Percentiles rank a stretch among this genome's conserved stretches.
phyloP scores from a whole-genome alignment of 441 rosid genomes.

The Populus tomentosa region DNA sequence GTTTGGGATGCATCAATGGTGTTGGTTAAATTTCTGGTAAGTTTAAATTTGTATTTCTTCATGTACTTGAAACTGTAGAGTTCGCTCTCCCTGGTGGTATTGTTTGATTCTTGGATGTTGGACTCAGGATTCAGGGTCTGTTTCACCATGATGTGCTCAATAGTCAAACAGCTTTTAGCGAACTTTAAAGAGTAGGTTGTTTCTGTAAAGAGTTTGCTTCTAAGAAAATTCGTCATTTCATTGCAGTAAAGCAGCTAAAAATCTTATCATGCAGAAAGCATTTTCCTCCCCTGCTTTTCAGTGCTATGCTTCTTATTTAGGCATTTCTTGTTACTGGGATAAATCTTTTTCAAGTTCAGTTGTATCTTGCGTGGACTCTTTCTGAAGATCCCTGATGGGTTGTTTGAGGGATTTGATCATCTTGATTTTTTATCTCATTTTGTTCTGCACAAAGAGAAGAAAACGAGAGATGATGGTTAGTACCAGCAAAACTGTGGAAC shows the following conservation, averaged over 20 bases:
- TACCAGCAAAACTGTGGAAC: not conserved
- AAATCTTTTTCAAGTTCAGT: not conserved
- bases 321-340: not conserved
- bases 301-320: not conserved
- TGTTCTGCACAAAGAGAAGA: not conserved
- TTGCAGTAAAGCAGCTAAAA: too few species aligned
- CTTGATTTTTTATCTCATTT: not conserved
- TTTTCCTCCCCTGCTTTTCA: too few species aligned
- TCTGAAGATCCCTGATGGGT: not conserved
- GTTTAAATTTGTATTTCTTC: not conserved
- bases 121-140: not conserved
- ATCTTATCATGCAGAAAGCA: too few species aligned
- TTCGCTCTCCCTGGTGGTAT: not conserved
- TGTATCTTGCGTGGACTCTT: not conserved
- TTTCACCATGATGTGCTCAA: too few species aligned
- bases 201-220: too few species aligned
- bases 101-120: not conserved
- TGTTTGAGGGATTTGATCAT: not conserved
- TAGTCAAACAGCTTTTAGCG: too few species aligned
- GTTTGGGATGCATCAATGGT: slow-evolving; percentile 99
- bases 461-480: not conserved
- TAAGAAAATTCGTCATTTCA: too few species aligned
- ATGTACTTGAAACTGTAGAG: not conserved
- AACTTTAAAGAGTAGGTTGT: too few species aligned
- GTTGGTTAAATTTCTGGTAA: slow-evolving; percentile 83